Evolutionary conservation across 2,329 filamentous ascomycete species (phyloP).

Genomic region (Ophiostoma tasmaniense): DNA sequence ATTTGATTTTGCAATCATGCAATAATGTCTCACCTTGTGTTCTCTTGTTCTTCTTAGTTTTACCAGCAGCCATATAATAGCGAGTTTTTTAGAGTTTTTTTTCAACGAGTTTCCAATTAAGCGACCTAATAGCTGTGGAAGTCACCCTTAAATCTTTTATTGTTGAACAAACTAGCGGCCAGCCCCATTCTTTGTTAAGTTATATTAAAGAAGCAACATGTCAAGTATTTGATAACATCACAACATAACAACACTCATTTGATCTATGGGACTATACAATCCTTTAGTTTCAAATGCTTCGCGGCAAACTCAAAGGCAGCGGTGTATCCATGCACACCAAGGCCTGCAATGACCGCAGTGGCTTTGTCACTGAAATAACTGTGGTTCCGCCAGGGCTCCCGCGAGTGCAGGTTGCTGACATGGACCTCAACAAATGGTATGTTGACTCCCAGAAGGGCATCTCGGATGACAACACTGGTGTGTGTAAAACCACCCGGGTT

Average conservation of each 20-base stretch:
- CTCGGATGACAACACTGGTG: slow-evolving; percentile 66
- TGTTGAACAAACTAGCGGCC: too few relatives aligned
- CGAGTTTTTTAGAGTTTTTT: too few relatives aligned
- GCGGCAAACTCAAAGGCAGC: slow-evolving; percentile 40
- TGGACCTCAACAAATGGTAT: slow-evolving; percentile 75
- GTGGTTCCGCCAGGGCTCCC: slow-evolving; percentile 60
- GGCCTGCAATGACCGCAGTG: slow-evolving; percentile 60
- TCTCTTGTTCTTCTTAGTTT: not conserved
- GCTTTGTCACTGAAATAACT: slow-evolving; percentile 72
- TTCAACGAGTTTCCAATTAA: too few relatives aligned
- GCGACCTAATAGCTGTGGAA: too few relatives aligned
- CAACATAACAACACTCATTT: not conserved
- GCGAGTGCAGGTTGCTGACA: slow-evolving; percentile 63
- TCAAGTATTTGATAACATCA: too few relatives aligned
- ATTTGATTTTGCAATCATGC: not conserved
- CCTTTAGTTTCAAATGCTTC: not conserved
- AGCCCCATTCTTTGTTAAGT: too few relatives aligned
- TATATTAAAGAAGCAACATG: too few relatives aligned
- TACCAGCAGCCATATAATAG: not conserved
- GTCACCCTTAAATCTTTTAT: too few relatives aligned
- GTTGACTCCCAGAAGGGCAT: slow-evolving; percentile 58
- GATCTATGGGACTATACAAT: slow-evolving; percentile 28
- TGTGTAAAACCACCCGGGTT: slow-evolving; percentile 71
- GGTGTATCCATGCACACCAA: slow-evolving; percentile 55
- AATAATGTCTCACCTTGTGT: not conserved